Conservation (phyloP, 495 filamentous ascomycete genomes). For the Trichoderma erinaceum region DNA sequence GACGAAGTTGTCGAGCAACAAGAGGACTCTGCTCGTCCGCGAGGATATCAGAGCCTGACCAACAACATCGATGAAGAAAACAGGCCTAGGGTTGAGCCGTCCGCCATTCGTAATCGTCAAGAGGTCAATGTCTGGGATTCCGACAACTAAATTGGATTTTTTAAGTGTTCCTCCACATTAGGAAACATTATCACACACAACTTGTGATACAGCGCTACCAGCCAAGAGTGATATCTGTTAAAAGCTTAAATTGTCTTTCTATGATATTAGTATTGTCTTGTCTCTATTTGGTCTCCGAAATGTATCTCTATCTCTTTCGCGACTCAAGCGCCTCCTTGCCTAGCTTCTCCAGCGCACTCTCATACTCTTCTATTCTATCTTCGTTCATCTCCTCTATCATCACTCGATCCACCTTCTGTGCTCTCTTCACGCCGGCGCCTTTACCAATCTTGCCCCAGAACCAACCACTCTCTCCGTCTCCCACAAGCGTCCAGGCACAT, state of each 20-base stretch:
- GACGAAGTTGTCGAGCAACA: conserved; percentile 13
- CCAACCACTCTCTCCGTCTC: conserved; percentile 72
- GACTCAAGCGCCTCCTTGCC: conserved; percentile 37
- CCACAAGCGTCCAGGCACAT: conserved; percentile 75
- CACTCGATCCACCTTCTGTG: conserved; percentile 25
- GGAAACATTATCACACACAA: background rate
- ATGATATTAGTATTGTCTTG: background rate
- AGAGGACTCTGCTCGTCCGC: background rate
- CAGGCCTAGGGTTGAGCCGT: conserved; percentile 14
- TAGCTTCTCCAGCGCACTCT: conserved; percentile 49
- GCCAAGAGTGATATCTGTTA: background rate
- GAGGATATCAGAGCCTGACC: background rate
- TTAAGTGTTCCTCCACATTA: background rate
- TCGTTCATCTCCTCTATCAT: conserved; percentile 36
- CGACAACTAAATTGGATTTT: conserved; percentile 2
- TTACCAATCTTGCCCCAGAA: conserved; percentile 74
- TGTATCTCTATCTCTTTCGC: conserved; percentile 4
- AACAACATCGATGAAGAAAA: background rate
- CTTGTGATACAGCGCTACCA: background rate
- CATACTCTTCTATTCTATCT: conserved; percentile 51
- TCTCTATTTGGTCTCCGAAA: background rate
- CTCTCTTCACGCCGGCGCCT: conserved; percentile 21
- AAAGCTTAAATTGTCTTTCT: background rate
- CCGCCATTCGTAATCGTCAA: conserved; percentile 5
- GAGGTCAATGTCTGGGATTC: conserved; percentile 11